Evolutionary conservation across 768 basidiomycete genomes (phyloP).

Genomic region (Suillus sp.): DNA sequence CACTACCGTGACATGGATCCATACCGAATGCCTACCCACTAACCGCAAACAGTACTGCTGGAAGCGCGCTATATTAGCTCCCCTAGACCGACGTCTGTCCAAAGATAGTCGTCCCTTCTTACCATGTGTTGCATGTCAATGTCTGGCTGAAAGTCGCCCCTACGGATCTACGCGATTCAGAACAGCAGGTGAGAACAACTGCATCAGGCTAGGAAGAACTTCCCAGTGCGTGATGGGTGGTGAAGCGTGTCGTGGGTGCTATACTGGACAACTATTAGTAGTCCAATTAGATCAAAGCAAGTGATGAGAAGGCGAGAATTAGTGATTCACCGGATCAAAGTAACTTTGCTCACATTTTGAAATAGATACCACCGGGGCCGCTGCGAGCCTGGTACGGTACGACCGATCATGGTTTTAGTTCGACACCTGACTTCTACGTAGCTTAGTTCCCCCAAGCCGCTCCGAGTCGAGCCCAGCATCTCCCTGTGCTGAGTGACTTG

Average conservation of each 20-base stretch:
- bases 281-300: neutral
- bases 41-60: neutral
- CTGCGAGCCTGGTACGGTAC: neutral
- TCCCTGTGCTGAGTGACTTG: neutral
- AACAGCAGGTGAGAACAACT: neutral
- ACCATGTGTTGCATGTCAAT: neutral
- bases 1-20: neutral
- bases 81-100: neutral
- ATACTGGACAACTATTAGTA: neutral
- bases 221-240: neutral
- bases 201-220: neutral
- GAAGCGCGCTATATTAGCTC: neutral
- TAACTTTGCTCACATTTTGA: neutral
- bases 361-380: neutral
- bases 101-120: neutral
- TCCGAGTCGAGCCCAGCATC: neutral
- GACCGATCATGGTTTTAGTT: neutral
- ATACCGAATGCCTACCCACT: neutral
- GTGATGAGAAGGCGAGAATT: neutral
- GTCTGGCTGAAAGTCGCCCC: neutral
- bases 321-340: conserved; percentile 2
- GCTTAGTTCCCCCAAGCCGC: neutral
- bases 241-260: neutral
- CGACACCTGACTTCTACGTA: neutral
- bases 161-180: neutral